These are phyloP conservation scores for Linnemannia schmuckeri DNA, from an alignment of 192 early-diverging fungal genomes.

Conservation along the genomic window DNA sequence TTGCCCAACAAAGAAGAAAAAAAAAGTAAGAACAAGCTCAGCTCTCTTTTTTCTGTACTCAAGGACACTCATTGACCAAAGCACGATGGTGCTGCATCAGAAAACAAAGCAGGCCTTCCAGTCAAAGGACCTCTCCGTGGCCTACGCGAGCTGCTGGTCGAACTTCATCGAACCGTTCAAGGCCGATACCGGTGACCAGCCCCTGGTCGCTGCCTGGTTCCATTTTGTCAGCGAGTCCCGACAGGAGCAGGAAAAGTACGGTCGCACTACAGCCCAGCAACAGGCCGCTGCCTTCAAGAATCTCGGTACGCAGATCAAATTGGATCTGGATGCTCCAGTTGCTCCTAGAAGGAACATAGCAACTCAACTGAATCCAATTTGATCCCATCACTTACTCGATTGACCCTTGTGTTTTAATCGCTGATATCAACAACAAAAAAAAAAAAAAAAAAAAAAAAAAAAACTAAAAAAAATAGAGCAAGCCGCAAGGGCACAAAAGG, in stretches of 20 bases:
- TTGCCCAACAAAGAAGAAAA: background rate
- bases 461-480: slow-evolving; percentile 20
- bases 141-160: slow-evolving; percentile 43
- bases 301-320: slow-evolving; percentile 28
- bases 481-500: slow-evolving; percentile 39
- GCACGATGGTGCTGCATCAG: slow-evolving; percentile 56
- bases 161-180: slow-evolving; percentile 27
- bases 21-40: background rate
- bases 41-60: background rate
- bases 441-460: too few relatives aligned
- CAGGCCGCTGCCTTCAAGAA: slow-evolving; percentile 53
- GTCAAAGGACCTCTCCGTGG: slow-evolving; percentile 51
- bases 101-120: slow-evolving; percentile 57
- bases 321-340: background rate
- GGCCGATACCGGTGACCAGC: slow-evolving; percentile 1
- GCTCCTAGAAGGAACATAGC: background rate
- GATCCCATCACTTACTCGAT: background rate
- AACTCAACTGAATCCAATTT: background rate
- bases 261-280: slow-evolving; percentile 45
- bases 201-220: slow-evolving; percentile 38
- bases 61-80: background rate
- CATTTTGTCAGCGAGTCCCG: slow-evolving; percentile 40
- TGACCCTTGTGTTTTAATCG: background rate
- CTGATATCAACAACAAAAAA: too few relatives aligned
- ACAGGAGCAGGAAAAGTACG: slow-evolving; percentile 50